Conservation (phyloP, 257 asterid species). For the Sherardia arvensis region DNA sequence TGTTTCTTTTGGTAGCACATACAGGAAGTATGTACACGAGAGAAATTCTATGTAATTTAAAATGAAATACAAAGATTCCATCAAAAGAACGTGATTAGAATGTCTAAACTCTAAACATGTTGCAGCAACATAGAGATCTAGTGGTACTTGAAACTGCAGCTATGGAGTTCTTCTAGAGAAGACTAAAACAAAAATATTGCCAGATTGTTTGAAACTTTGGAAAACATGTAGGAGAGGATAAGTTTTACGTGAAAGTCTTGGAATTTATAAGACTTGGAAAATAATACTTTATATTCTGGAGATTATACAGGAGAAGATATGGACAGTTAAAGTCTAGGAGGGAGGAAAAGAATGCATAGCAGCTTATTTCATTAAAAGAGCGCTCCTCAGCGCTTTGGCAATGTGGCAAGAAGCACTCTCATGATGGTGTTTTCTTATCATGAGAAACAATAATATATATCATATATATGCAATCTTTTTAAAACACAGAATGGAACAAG, state of each 20-base stretch:
- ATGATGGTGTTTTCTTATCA: too few relatives aligned
- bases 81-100: background rate
- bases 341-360: too few relatives aligned
- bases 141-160: background rate
- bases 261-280: background rate
- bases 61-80: background rate
- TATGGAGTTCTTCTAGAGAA: background rate
- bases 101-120: background rate
- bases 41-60: background rate
- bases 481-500: background rate
- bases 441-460: background rate
- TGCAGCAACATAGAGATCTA: background rate
- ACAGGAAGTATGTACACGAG: background rate
- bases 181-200: background rate
- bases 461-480: background rate
- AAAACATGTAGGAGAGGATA: background rate
- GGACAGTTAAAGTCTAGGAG: too few relatives aligned
- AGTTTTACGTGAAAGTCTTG: background rate
- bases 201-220: background rate
- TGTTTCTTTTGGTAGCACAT: background rate
- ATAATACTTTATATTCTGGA: too few relatives aligned
- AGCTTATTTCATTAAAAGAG: too few relatives aligned
- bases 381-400: too few relatives aligned
- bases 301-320: too few relatives aligned
- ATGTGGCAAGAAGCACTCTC: too few relatives aligned